Conservation (phyloP, 352 stramenopile species). For the Globisporangium mamillatum region DNA sequence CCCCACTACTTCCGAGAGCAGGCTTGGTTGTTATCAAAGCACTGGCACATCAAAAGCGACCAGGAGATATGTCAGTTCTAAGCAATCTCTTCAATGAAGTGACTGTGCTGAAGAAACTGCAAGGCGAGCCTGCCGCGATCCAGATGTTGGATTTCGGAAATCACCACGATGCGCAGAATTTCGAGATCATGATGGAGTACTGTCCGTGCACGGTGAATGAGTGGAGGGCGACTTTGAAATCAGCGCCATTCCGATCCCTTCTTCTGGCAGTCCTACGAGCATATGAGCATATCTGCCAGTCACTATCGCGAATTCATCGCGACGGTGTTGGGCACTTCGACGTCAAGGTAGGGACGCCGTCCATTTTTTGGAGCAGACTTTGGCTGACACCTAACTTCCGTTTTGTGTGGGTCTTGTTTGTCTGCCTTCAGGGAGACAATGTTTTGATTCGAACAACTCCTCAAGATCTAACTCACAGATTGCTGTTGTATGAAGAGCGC, state of each 20-base stretch:
- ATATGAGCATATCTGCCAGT: conserved; percentile 36
- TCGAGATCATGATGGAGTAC: conserved; percentile 61
- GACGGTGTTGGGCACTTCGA: conserved; percentile 59
- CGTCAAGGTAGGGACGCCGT: conserved; percentile 45
- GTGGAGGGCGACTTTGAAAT: conserved; percentile 30
- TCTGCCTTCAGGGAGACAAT: conserved; percentile 49
- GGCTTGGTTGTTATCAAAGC: conserved; percentile 46
- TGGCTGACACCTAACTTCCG: not conserved
- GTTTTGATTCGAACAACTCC: conserved; percentile 44
- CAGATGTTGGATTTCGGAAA: conserved; percentile 67
- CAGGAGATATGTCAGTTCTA: conserved; percentile 41
- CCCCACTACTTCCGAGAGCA: conserved; percentile 16
- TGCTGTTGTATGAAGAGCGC: conserved; percentile 28
- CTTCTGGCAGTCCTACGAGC: conserved; percentile 41
- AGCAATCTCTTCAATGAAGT: conserved; percentile 56
- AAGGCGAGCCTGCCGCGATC: conserved; percentile 42
- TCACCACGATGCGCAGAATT: conserved; percentile 29
- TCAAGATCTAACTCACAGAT: conserved; percentile 28
- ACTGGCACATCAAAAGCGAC: conserved; percentile 39
- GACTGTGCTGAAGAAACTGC: conserved; percentile 40
- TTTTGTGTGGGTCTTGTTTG: no score
- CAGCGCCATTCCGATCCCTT: conserved; percentile 36
- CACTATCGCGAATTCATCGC: conserved; percentile 38
- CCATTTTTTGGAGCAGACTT: no score
- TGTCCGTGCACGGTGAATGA: conserved; percentile 50